Evolutionary conservation across 2,329 filamentous ascomycete species (phyloP).

Genomic region (Ascomycota sp.): DNA sequence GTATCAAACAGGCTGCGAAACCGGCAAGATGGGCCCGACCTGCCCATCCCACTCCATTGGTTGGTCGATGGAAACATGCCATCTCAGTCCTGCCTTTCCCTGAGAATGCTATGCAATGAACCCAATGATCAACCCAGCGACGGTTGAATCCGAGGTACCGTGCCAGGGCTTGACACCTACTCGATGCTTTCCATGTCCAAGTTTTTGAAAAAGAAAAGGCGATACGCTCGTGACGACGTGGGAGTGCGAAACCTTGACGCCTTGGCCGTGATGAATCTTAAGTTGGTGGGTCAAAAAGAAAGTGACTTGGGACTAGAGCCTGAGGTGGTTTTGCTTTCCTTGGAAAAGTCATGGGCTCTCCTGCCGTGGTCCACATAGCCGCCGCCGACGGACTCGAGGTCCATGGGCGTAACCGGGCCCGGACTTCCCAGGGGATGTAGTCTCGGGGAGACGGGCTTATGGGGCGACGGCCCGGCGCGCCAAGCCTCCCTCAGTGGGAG

Average conservation of each 20-base stretch:
- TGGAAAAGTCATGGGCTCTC: not conserved
- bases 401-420: conserved; percentile 39
- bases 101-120: not conserved
- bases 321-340: not conserved
- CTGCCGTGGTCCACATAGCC: conserved; percentile 14
- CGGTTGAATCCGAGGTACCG: not conserved
- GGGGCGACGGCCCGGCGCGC: conserved; percentile 15
- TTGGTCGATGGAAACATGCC: not conserved
- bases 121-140: not conserved
- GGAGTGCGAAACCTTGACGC: not conserved
- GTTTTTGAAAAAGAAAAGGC: not conserved
- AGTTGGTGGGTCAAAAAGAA: not conserved
- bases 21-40: not conserved
- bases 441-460: conserved; percentile 26
- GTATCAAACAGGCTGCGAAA: conserved; percentile 1
- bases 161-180: not conserved
- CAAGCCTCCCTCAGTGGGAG: conserved; percentile 16
- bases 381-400: conserved; percentile 20
- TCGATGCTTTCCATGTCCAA: not conserved
- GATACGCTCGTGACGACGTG: not conserved
- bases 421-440: conserved; percentile 32
- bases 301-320: not conserved
- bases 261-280: not conserved
- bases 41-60: not conserved
- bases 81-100: not conserved